phyloP scores from a whole-genome alignment of 306 rosid genomes.

The Citrullus amarus region DNA sequence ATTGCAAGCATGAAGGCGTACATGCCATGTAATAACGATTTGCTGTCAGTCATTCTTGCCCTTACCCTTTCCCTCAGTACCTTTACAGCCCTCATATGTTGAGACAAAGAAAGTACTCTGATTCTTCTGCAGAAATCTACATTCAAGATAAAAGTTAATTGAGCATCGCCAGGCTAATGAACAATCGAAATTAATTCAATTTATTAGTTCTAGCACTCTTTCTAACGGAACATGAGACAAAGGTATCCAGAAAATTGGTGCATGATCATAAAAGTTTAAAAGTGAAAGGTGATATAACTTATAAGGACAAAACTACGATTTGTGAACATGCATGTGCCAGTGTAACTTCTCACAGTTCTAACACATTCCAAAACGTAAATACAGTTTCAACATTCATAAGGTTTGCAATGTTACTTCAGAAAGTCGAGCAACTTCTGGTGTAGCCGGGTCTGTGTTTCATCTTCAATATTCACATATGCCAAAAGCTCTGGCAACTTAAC shows the following conservation, averaged over 20 bases:
- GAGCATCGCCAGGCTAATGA: background rate
- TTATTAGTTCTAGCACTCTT: background rate
- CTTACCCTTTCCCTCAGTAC: constrained; percentile 54
- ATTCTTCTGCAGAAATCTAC: constrained; percentile 86
- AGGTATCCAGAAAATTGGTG: background rate
- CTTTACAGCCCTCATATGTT: constrained; percentile 49
- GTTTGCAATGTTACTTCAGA: constrained; percentile 41
- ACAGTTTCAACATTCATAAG: background rate
- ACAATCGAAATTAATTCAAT: background rate
- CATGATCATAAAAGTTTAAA: background rate
- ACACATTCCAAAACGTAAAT: background rate
- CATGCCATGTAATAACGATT: background rate
- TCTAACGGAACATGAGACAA: background rate
- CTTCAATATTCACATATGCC: constrained; percentile 80
- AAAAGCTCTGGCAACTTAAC: constrained; percentile 93
- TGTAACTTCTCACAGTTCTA: background rate
- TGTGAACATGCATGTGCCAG: background rate
- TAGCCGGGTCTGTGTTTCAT: constrained; percentile 60
- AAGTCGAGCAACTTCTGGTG: constrained; percentile 70
- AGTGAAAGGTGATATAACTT: background rate
- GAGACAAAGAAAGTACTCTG: constrained; percentile 61
- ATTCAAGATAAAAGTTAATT: background rate
- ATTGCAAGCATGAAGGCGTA: background rate
- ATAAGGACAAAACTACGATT: background rate
- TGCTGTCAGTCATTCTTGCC: constrained; percentile 47